Conservation (phyloP, 768 basidiomycete species). For the Tylopilus cervinicoccineus region DNA sequence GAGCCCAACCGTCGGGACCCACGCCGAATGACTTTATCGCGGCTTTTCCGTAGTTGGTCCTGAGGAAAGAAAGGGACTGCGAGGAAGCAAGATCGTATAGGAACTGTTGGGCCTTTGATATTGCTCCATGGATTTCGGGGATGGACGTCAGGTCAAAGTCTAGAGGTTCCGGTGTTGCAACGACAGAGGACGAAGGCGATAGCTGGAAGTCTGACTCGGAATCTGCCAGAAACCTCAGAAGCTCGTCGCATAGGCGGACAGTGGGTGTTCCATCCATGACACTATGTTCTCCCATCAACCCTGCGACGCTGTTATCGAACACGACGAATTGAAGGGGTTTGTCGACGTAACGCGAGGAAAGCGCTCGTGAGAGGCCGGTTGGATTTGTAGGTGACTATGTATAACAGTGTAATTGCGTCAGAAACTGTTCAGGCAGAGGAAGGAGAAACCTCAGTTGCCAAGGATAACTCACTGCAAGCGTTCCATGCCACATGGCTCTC, state of each 20-base stretch:
- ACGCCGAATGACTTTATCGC: conserved; percentile 82
- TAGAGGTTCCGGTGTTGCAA: conserved; percentile 44
- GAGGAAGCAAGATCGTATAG: conserved; percentile 55
- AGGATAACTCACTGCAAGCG: conserved; percentile 43
- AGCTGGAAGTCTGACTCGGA: conserved; percentile 63
- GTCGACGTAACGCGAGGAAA: conserved; percentile 82
- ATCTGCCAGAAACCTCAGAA: conserved; percentile 56
- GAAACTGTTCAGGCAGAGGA: background rate
- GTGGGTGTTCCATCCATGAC: conserved; percentile 90
- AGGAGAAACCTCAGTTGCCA: conserved; percentile 9
- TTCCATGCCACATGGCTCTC: conserved; percentile 80
- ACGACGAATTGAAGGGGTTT: conserved; percentile 88
- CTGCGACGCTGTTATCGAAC: conserved; percentile 76
- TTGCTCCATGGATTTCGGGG: conserved; percentile 37
- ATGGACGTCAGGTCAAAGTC: conserved; percentile 58
- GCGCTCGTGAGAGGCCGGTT: conserved; percentile 35
- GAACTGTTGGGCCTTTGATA: conserved; percentile 51
- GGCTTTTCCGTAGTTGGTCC: conserved; percentile 79
- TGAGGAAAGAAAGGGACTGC: conserved; percentile 59
- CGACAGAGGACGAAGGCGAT: conserved; percentile 14
- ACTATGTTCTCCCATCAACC: conserved; percentile 91
- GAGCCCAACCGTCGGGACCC: conserved; percentile 95
- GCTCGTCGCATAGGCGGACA: conserved; percentile 64
- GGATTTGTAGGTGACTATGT: conserved; percentile 23
- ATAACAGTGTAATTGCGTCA: background rate